Evolutionary conservation across 352 stramenopile species (phyloP), one percentile per base, ranked within the genome.

Genomic region (Globisporangium megalacanthum): DNA sequence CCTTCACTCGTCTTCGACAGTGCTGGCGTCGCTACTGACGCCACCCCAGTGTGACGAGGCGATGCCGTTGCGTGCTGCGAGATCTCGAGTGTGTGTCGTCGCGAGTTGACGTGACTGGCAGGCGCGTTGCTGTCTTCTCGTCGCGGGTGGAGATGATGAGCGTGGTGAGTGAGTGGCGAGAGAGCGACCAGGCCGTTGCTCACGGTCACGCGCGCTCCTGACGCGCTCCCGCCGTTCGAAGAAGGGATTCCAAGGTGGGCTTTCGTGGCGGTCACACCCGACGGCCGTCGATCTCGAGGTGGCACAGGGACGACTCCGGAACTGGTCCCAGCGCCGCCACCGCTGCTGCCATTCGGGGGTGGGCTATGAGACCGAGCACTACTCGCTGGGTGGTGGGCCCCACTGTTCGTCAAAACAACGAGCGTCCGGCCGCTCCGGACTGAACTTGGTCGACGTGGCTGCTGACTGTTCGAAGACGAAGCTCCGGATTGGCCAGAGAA

Each of bases 361-460:
- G 25, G 25, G 4, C 25, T 29, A 14, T 46, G 31, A 54, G 15
- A 6, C 49, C 49, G 35, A 29, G 10, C 17, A 37, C 31, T 19
- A 10, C 49, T 42, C 17, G 29, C 48, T 14, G 52, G 52, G 15
- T 58, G 52, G 41, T 58, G 45, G 7, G 29, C 31, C 37, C 51
- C 51, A 17, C 62, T 22, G 6, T 64, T 66, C 39, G 66, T 69
- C 0, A 72, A 56, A 39, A 74, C 52, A 29, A 87, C 74, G 1
- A 87, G 58, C 41, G 83, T 76, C 10, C 74, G 66, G 13, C 77
- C 74, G n/a, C 74, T 65, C 29, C 74, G 70, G 1, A 84, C 70
- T 0, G 74, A 84, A 15, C 64, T 75, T 6, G 77, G 74, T 13
- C 76, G 69, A 6, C 73, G 66, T 14, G 50, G 29, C 50, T 60